phyloP scores from a whole-genome alignment of 1,284 basidiomycete species.

The Ustanciosporium gigantosporum region DNA sequence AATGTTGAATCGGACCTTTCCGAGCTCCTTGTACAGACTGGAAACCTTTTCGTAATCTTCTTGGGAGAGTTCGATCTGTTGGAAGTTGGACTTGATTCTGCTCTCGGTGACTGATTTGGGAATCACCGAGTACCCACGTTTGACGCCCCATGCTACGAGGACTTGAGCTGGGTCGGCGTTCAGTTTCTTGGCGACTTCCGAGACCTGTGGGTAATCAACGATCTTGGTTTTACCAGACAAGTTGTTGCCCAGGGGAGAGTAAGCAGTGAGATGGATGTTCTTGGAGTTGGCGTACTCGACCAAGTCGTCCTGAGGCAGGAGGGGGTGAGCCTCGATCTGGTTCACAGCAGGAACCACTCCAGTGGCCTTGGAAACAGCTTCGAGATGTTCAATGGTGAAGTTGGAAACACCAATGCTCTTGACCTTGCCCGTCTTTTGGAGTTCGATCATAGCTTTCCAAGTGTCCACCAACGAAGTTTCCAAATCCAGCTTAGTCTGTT shows the following conservation, averaged over 20 bases:
- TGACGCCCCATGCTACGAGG: conserved; percentile 62
- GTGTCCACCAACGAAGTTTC: conserved; percentile 73
- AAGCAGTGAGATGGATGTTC: conserved; percentile 61
- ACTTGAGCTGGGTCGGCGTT: conserved; percentile 59
- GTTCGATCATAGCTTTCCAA: conserved; percentile 75
- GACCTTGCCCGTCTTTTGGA: conserved; percentile 62
- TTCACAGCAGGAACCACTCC: conserved; percentile 77
- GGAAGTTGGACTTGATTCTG: conserved; percentile 61
- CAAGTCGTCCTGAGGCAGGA: conserved; percentile 57
- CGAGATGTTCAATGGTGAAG: conserved; percentile 72
- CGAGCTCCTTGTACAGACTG: conserved; percentile 42
- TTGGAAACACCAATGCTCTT: conserved; percentile 71
- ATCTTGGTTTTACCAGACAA: conserved; percentile 45
- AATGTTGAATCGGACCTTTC: conserved; percentile 57
- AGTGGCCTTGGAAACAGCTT: conserved; percentile 74
- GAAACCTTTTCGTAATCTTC: conserved; percentile 58
- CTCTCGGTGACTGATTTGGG: conserved; percentile 62
- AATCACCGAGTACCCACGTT: conserved; percentile 61
- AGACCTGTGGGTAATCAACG: conserved; percentile 56
- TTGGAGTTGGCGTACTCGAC: conserved; percentile 46
- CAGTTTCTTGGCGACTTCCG: conserved; percentile 59
- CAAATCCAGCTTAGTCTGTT: conserved; percentile 67
- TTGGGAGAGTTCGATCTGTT: conserved; percentile 54
- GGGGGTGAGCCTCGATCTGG: conserved; percentile 82
- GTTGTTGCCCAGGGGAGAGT: conserved; percentile 63